Evolutionary conservation across 805 yeast species (phyloP).

Genomic region (Suhomyces prunicola): DNA sequence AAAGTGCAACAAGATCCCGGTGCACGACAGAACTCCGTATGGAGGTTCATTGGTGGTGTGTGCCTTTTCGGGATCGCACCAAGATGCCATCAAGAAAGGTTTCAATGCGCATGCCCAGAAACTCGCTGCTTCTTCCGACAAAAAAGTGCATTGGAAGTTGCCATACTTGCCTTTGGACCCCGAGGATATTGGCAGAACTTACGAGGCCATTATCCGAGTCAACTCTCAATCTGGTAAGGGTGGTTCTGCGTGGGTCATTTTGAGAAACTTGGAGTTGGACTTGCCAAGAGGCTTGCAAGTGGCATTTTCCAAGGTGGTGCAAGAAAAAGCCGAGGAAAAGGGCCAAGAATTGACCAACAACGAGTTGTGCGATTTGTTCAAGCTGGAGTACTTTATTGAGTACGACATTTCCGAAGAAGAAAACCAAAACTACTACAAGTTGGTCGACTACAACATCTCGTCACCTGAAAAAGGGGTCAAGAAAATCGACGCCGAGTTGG

Average conservation of each 20-base stretch:
- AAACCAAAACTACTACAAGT: slow-evolving; percentile 25
- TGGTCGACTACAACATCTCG: slow-evolving; percentile 47
- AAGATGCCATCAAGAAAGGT: slow-evolving; percentile 85
- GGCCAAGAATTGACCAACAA: slow-evolving; percentile 67
- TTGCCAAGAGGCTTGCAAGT: slow-evolving; percentile 80
- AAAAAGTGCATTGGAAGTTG: slow-evolving; percentile 56
- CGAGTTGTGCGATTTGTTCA: slow-evolving; percentile 67
- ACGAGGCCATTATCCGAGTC: slow-evolving; percentile 87
- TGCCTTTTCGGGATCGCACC: slow-evolving; percentile 85
- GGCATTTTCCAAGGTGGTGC: slow-evolving; percentile 70
- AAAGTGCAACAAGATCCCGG: slow-evolving; percentile 76
- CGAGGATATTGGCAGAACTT: slow-evolving; percentile 79
- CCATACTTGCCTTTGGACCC: slow-evolving; percentile 88
- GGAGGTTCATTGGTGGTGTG: slow-evolving; percentile 82
- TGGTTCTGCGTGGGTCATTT: slow-evolving; percentile 85
- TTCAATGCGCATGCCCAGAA: slow-evolving; percentile 49
- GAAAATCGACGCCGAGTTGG: slow-evolving; percentile 46
- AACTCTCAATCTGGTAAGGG: slow-evolving; percentile 88
- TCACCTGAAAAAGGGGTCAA: slow-evolving; percentile 42
- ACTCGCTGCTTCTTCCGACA: slow-evolving; percentile 30
- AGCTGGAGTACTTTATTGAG: slow-evolving; percentile 51
- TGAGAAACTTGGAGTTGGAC: slow-evolving; percentile 72
- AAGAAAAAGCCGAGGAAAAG: slow-evolving; percentile 60
- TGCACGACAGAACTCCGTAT: slow-evolving; percentile 76
- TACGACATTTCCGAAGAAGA: slow-evolving; percentile 20